Conservation (phyloP, 2,329 filamentous ascomycete species). For the Claviceps purpurea region DNA sequence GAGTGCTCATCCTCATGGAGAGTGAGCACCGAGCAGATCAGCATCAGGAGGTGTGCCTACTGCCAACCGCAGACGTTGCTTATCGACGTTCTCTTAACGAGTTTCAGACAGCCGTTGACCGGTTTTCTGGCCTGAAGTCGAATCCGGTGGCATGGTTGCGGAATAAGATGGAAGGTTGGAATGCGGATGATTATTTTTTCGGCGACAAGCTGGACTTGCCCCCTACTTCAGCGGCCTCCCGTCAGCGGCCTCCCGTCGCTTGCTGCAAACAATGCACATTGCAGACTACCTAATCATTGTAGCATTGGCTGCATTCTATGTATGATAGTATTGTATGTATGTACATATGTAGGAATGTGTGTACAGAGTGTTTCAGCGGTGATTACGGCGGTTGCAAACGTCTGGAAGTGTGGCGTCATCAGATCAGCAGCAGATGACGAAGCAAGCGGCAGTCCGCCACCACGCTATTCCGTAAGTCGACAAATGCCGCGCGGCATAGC, state of each 20-base stretch:
- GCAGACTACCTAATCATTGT: background rate
- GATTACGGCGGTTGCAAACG: background rate
- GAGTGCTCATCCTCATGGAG: background rate
- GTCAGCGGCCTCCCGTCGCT: no score
- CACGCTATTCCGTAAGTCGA: background rate
- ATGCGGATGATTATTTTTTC: background rate
- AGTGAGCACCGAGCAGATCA: background rate
- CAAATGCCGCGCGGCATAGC: background rate
- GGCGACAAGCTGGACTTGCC: background rate
- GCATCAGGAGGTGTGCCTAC: background rate
- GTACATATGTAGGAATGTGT: no score
- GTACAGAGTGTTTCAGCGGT: background rate
- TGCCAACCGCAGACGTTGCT: no score
- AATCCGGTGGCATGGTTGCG: no score
- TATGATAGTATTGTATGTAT: no score
- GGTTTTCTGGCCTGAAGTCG: no score
- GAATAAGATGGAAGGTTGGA: no score
- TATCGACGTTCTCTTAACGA: no score
- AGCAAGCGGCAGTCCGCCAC: background rate
- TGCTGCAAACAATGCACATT: background rate
- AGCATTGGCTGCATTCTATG: background rate
- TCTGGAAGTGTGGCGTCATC: background rate
- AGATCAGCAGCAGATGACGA: background rate
- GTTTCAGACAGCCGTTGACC: no score
- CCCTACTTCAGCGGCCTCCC: background rate